Base-by-base conservation (phyloP, 1,284 basidiomycete genomes). In the Ganoderma meredithae region DNA sequence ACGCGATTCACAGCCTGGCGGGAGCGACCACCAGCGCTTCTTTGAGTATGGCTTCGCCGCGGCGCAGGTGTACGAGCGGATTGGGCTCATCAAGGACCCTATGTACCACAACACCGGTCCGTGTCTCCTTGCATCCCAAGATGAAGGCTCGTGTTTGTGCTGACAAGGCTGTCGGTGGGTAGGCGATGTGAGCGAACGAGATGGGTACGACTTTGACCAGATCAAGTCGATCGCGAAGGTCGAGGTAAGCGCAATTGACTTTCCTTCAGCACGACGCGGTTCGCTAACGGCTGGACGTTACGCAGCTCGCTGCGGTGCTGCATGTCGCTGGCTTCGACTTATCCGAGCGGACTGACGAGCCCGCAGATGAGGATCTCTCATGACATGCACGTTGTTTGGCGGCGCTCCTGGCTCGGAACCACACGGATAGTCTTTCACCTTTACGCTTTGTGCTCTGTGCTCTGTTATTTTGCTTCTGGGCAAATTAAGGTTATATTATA, bases 21-120 rank as follows among this genome's bases (percentile, higher is more conserved):
- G 95, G 81, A 95, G 93, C 72, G 95, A 96, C 76, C 94, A 96
- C 78, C 90, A 91, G 89, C 92, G 91, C 60, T 96, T 96, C 86
- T 86, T 92, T 70, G 81, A 91, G 63, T 89, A 91, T 75, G 95
- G 94, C 15, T 96, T 90, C 83, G 90, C 94, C 4, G 87, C 95
- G 0, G 93, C 92, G 0, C 92, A 94, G 72, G 84, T 94, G 7
- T 94, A 93, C 73, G 93, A 96, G 77, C 90, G 95, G 66, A 92
- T 90, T 1, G 95, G 94, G 12, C 88, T 86, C n/a, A 90, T 96
- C 76, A 89, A 85, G 9, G 94, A 96, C 79, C 94, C 94, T 6
- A 93, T 93, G 91, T 94, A 94, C 75, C 93, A 94, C 78, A 92
- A 92, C 76, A 91, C 90, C 72, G 92, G 89, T 88, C 70, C 56